phyloP scores from a whole-genome alignment of 495 filamentous ascomycete genomes.

The Daldinia vernicosa region DNA sequence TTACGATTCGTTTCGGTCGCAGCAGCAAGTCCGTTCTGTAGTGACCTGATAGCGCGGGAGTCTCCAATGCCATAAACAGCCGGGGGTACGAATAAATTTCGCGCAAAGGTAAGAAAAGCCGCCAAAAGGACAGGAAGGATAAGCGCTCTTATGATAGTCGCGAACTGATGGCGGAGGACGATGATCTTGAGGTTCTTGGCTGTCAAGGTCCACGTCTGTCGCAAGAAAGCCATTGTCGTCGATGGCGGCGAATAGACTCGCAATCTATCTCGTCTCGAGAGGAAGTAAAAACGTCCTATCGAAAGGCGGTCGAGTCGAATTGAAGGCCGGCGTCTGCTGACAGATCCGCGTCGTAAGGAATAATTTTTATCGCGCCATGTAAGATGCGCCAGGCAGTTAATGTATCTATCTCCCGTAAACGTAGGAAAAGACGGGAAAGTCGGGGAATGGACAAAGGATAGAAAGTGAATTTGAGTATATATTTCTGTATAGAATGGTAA shows the following conservation, averaged over 20 bases:
- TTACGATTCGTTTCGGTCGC: slow-evolving; percentile 60
- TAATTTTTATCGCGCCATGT: slow-evolving; percentile 30
- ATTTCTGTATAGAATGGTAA: neutral
- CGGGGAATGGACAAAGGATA: neutral
- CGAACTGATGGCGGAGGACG: slow-evolving; percentile 67
- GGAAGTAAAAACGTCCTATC: slow-evolving; percentile 8
- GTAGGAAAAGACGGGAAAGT: neutral
- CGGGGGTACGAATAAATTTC: slow-evolving; percentile 73
- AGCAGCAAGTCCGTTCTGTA: slow-evolving; percentile 65
- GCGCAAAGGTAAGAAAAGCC: slow-evolving; percentile 71
- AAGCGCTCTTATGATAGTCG: slow-evolving; percentile 74
- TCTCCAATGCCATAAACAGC: slow-evolving; percentile 73
- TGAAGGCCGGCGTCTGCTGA: slow-evolving; percentile 23
- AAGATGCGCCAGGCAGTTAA: slow-evolving; percentile 8
- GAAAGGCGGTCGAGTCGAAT: slow-evolving; percentile 12
- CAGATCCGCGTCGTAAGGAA: slow-evolving; percentile 22
- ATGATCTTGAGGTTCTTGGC: slow-evolving; percentile 78
- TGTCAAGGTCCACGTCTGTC: slow-evolving; percentile 77
- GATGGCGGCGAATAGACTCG: neutral
- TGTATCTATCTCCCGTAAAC: neutral
- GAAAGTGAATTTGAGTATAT: neutral
- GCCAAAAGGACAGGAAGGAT: slow-evolving; percentile 76
- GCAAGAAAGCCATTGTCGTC: slow-evolving; percentile 62
- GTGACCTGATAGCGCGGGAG: slow-evolving; percentile 63
- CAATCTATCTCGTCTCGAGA: slow-evolving; percentile 15